A percentile compares a stretch with the other conserved stretches of the same genome.
Conservation (phyloP, 352 stramenopile genomes). For the Pythium sukuiense region DNA sequence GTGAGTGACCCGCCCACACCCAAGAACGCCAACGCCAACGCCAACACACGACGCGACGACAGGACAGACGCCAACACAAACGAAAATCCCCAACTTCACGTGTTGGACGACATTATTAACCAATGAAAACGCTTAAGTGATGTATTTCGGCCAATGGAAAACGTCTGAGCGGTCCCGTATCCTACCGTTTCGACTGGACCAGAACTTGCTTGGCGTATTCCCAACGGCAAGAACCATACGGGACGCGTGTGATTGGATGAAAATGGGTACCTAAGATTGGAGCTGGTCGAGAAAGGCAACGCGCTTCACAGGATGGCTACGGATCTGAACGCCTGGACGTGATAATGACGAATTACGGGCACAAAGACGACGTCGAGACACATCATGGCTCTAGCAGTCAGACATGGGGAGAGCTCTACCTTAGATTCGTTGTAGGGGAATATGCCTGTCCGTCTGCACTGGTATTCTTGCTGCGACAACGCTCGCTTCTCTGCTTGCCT, state of each 20-base stretch:
- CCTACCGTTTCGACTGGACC: constrained; percentile 9
- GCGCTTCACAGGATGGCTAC: background rate
- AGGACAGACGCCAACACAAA: constrained; percentile 13
- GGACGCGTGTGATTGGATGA: constrained; percentile 21
- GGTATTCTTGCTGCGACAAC: background rate
- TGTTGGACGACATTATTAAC: constrained; percentile 6
- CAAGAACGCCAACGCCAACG: constrained; percentile 1
- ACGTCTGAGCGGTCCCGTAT: constrained; percentile 14
- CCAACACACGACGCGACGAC: constrained; percentile 9
- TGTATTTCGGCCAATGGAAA: constrained; percentile 18
- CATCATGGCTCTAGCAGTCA: too few species aligned
- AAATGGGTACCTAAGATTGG: constrained; percentile 21
- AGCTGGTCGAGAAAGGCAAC: constrained; percentile 17
- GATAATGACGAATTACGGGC: background rate
- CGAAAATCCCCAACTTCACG: constrained; percentile 19
- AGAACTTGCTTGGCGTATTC: constrained; percentile 23
- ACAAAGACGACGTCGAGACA: background rate
- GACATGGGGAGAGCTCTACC: too few species aligned
- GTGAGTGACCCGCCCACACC: background rate
- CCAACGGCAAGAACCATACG: constrained; percentile 23
- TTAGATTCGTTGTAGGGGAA: background rate
- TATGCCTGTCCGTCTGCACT: background rate
- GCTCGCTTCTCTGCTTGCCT: background rate
- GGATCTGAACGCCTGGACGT: constrained; percentile 2
- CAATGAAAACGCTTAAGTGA: background rate